Evolutionary conservation across 345 rosid species (phyloP), one percentile per base, ranked within the genome.

Genomic region (Moringa oleifera): DNA sequence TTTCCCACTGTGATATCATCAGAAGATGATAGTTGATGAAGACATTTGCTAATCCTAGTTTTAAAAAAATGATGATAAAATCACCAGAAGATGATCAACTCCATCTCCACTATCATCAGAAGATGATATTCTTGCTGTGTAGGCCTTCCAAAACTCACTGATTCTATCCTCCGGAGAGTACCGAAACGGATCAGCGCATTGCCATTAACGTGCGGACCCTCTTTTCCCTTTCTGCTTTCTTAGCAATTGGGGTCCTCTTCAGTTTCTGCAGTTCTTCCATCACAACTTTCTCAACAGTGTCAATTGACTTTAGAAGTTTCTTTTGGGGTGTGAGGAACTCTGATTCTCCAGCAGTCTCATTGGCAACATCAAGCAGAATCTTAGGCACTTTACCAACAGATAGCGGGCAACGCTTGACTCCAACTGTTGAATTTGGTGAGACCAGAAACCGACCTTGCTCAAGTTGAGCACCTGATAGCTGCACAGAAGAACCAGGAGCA

Each of bases 281-380:
- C 25, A 94, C 95, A 23, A 73, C 85, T 58, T 85, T 80, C 78
- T 81, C 89, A 5, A 90, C 90, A n/a, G 71, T 71, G 73, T 94
- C 97, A 20, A 94, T 86, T 25, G 96, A 83, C 68, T 85, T 73
- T 63, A 90, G 70, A 6, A 94, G 88, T 52, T 88, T 94, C 79
- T 80, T 94, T 76, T 94, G 90, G 0, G 96, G 99, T n/a, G 99
- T 94, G 57, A 88, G 66, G 67, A 69, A 69, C 31, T 84, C 96
- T 6, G 83, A 71, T 28, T 76, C 85, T 37, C 50, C 85, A 18
- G 66, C 57, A 9, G 68, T 55, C 73, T 70, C 73, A 49, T 81
- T 81, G 7, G 81, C 72, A 55, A 86, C 60, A 59, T 81, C 77
- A 52, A 73, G 79, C 66, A 93, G 62, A 64, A 88, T 73, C 72